phyloP scores from a whole-genome alignment of 345 rosid species.

The Angophora floribunda region DNA sequence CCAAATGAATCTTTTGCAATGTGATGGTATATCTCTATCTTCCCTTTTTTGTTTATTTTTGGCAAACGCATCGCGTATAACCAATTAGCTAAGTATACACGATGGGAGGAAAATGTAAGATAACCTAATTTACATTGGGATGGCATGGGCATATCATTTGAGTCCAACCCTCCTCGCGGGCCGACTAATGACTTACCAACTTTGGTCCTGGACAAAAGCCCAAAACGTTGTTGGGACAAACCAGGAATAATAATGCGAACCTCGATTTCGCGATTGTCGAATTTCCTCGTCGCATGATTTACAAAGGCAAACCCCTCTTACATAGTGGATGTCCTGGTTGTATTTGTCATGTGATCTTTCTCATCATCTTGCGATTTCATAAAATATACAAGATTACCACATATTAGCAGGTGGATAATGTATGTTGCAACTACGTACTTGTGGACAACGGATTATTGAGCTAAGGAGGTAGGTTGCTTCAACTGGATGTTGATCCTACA shows the following conservation, averaged over 20 bases:
- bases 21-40: not conserved
- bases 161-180: not conserved
- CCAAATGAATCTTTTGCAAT: not conserved
- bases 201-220: not conserved
- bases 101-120: not conserved
- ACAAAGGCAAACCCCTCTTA: not conserved
- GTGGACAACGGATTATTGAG: not conserved
- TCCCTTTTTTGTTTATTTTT: not conserved
- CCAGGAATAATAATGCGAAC: not conserved
- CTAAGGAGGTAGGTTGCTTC: not conserved
- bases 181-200: not conserved
- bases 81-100: no score
- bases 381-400: not conserved
- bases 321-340: not conserved
- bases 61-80: not conserved
- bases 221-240: not conserved
- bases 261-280: not conserved
- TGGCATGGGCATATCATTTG: not conserved
- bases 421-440: not conserved
- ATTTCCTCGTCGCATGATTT: not conserved
- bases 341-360: not conserved
- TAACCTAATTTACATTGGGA: not conserved
- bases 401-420: not conserved
- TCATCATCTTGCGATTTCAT: not conserved
- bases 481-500: not conserved